These are phyloP conservation scores for Dioscorea zingiberensis DNA, from an alignment of 106 monocot species.

Conservation along the genomic window DNA sequence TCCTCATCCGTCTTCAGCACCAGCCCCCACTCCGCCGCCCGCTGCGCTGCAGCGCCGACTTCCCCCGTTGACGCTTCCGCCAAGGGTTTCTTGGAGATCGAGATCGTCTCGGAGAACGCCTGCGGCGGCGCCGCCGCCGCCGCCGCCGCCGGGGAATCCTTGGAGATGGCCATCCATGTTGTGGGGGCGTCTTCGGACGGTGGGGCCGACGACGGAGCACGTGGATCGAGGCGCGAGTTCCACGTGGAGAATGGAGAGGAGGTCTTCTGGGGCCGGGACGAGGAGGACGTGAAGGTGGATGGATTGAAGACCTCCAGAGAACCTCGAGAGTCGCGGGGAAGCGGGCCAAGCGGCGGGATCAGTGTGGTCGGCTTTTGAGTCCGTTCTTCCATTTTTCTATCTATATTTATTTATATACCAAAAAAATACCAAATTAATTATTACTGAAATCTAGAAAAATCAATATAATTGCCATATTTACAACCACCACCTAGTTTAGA, in stretches of 20 bases:
- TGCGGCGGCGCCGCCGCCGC: not conserved
- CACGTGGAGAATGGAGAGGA: slow-evolving; percentile 25
- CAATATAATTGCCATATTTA: too few species aligned
- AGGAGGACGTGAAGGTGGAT: slow-evolving; percentile 29
- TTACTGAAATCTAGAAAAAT: too few species aligned
- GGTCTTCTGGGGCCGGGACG: slow-evolving; percentile 10
- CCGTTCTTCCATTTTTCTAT: slow-evolving; percentile 6
- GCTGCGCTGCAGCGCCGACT: slow-evolving; percentile 40
- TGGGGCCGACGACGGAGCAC: not conserved
- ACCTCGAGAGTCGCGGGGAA: slow-evolving; percentile 79
- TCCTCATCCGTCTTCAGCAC: slow-evolving; percentile 77
- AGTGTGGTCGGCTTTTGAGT: not conserved
- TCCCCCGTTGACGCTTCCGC: not conserved
- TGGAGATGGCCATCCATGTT: slow-evolving; percentile 58
- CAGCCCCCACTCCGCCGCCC: slow-evolving; percentile 96
- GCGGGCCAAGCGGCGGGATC: slow-evolving; percentile 36
- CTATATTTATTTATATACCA: not conserved
- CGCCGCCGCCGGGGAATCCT: not conserved
- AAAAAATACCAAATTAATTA: too few species aligned
- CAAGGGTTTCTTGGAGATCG: not conserved
- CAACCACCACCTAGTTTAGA: too few species aligned
- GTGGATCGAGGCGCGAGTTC: slow-evolving; percentile 6
- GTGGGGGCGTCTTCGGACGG: slow-evolving; percentile 18
- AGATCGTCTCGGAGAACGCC: not conserved
- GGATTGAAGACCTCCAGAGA: slow-evolving; percentile 96